A percentile compares a stretch with the other conserved stretches of the same genome.
phyloP scores from a whole-genome alignment of 2,329 filamentous ascomycete genomes.

The Lasiodiplodia theobromae region DNA sequence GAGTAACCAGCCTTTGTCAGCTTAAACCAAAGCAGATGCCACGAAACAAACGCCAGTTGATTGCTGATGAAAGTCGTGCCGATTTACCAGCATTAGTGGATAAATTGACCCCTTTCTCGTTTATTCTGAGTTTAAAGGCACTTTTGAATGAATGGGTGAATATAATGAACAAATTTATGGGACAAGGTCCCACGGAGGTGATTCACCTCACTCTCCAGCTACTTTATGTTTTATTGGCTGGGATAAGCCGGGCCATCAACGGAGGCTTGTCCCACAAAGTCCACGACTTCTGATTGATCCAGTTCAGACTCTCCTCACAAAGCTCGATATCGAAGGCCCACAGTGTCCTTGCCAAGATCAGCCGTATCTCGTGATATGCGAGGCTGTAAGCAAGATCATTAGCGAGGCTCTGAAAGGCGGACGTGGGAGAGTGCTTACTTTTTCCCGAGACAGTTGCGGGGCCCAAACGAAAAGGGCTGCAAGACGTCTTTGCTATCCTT shows the following conservation, averaged over 20 bases:
- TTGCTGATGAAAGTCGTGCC: too few species aligned
- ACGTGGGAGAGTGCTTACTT: conserved; percentile 38
- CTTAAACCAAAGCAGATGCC: too few species aligned
- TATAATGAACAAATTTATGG: too few species aligned
- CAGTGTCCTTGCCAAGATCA: conserved; percentile 49
- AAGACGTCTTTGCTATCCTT: conserved; percentile 36
- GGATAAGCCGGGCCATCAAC: conserved; percentile 38
- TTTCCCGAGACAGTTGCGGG: conserved; percentile 43
- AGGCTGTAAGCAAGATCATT: conserved; percentile 34
- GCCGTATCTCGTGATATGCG: conserved; percentile 46
- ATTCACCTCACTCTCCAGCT: neutral
- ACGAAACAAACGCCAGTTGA: too few species aligned
- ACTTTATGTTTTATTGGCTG: neutral
- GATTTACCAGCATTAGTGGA: too few species aligned
- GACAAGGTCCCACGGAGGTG: too few species aligned
- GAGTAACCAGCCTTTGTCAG: too few species aligned
- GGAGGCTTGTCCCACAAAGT: conserved; percentile 44
- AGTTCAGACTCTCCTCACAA: conserved; percentile 47
- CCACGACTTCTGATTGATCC: conserved; percentile 41
- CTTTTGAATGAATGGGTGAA: too few species aligned
- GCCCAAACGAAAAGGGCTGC: conserved; percentile 39
- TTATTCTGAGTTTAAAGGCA: too few species aligned
- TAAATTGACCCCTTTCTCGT: too few species aligned
- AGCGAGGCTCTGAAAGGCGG: neutral
- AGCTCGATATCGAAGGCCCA: conserved; percentile 51